Percentiles rank a stretch among this genome's conserved stretches.
phyloP scores from a whole-genome alignment of 495 filamentous ascomycete genomes.

The Cryomyces antarcticus region DNA sequence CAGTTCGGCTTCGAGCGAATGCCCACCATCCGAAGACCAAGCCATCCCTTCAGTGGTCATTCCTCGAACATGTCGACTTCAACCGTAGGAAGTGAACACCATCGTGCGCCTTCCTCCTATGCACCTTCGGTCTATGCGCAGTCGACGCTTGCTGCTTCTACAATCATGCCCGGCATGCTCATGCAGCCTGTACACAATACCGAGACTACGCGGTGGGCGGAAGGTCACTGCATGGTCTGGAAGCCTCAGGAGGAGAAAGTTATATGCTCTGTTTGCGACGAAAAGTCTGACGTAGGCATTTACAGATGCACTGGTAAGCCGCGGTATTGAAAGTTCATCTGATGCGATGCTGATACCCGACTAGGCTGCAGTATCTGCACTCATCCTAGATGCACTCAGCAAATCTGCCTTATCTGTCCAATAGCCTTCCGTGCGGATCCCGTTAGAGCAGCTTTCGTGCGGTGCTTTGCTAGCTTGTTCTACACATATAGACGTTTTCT shows the following conservation, averaged over 20 bases:
- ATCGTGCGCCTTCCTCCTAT: constrained; percentile 58
- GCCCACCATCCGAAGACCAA: constrained; percentile 52
- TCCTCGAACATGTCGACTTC: constrained; percentile 66
- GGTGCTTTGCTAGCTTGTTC: constrained; percentile 82
- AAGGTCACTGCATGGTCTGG: constrained; percentile 80
- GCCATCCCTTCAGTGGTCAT: constrained; percentile 67
- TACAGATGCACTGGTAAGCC: constrained; percentile 45
- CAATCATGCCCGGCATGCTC: constrained; percentile 80
- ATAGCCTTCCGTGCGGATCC: constrained; percentile 79
- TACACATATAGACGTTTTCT: constrained; percentile 89
- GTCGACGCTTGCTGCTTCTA: constrained; percentile 94
- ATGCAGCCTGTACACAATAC: constrained; percentile 71
- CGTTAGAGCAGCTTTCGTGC: constrained; percentile 77
- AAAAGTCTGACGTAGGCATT: constrained; percentile 71
- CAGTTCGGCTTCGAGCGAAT: constrained; percentile 57
- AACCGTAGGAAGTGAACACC: constrained; percentile 48
- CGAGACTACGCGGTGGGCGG: constrained; percentile 74
- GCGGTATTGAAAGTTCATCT: background rate
- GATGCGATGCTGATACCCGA: constrained; percentile 10
- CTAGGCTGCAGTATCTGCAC: constrained; percentile 50
- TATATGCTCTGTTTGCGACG: constrained; percentile 72
- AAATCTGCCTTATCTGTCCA: constrained; percentile 73
- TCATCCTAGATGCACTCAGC: constrained; percentile 62
- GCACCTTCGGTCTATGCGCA: constrained; percentile 91
- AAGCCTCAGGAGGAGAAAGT: constrained; percentile 43